These are phyloP conservation scores for Hypoxylon perforatum DNA, from an alignment of 495 filamentous ascomycete genomes.

Conservation along the genomic window DNA sequence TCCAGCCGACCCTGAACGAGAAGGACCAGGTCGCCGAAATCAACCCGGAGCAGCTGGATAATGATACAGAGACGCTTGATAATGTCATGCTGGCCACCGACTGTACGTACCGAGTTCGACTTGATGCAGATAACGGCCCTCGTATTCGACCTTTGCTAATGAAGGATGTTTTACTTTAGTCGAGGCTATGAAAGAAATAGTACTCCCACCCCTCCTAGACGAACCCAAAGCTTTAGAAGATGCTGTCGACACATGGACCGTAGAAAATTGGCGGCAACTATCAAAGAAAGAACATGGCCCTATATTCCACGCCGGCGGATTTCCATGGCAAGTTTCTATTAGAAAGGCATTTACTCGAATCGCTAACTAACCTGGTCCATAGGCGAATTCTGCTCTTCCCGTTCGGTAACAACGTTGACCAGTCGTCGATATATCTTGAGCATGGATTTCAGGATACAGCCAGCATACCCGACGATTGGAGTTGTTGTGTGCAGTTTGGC, in stretches of 20 bases:
- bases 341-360: not conserved
- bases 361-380: slow-evolving; percentile 19
- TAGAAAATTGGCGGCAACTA: slow-evolving; percentile 80
- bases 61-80: slow-evolving; percentile 56
- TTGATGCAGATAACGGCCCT: slow-evolving; percentile 3
- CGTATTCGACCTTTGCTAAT: slow-evolving; percentile 39
- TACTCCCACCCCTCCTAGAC: slow-evolving; percentile 71
- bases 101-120: slow-evolving; percentile 63
- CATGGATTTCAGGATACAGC: slow-evolving; percentile 78
- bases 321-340: slow-evolving; percentile 76
- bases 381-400: slow-evolving; percentile 97
- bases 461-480: slow-evolving; percentile 83
- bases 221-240: slow-evolving; percentile 82
- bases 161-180: slow-evolving; percentile 56
- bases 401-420: slow-evolving; percentile 90
- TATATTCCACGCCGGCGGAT: slow-evolving; percentile 83
- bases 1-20: slow-evolving; percentile 71
- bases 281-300: slow-evolving; percentile 86
- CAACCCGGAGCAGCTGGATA: slow-evolving; percentile 70
- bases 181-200: slow-evolving; percentile 82
- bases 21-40: slow-evolving; percentile 88
- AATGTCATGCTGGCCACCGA: slow-evolving; percentile 73
- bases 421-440: slow-evolving; percentile 94
- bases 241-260: slow-evolving; percentile 81
- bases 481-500: slow-evolving; percentile 94